A percentile compares a stretch with the other conserved stretches of the same genome.
Conservation (phyloP, 176 grass and related monocot genomes). For the Alopecurus myosuroides region DNA sequence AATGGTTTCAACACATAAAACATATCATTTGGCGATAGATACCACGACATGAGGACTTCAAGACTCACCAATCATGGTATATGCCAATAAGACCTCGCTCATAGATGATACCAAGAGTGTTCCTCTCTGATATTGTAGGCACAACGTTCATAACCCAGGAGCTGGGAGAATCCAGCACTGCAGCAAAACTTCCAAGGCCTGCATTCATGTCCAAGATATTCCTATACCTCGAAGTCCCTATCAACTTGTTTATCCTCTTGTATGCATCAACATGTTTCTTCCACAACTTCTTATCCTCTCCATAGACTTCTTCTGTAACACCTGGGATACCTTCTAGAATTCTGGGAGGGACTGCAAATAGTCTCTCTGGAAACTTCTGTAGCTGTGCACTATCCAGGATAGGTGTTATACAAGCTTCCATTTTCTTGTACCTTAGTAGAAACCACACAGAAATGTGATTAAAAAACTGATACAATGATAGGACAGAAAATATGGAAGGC, state of each 20-base stretch:
- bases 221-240: constrained; percentile 56
- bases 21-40: neutral
- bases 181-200: constrained; percentile 82
- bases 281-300: constrained; percentile 69
- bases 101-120: constrained; percentile 67
- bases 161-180: constrained; percentile 42
- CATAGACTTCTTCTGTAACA: constrained; percentile 57
- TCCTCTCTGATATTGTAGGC: constrained; percentile 49
- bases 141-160: constrained; percentile 93
- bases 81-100: constrained; percentile 87
- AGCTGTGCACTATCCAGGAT: constrained; percentile 30
- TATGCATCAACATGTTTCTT: constrained; percentile 71
- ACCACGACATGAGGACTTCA: neutral
- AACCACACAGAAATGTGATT: neutral
- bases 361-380: constrained; percentile 66
- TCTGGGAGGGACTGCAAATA: constrained; percentile 59
- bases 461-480: neutral
- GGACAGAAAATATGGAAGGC: neutral
- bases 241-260: constrained; percentile 75
- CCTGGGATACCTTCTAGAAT: constrained; percentile 40
- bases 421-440: constrained; percentile 74
- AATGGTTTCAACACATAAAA: constrained; percentile 11
- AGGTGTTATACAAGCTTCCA: constrained; percentile 71
- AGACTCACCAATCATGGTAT: constrained; percentile 90
- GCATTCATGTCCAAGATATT: constrained; percentile 99